These are phyloP conservation scores for Triglochin maritima DNA, from an alignment of 106 monocot species.

Conservation along the genomic window DNA sequence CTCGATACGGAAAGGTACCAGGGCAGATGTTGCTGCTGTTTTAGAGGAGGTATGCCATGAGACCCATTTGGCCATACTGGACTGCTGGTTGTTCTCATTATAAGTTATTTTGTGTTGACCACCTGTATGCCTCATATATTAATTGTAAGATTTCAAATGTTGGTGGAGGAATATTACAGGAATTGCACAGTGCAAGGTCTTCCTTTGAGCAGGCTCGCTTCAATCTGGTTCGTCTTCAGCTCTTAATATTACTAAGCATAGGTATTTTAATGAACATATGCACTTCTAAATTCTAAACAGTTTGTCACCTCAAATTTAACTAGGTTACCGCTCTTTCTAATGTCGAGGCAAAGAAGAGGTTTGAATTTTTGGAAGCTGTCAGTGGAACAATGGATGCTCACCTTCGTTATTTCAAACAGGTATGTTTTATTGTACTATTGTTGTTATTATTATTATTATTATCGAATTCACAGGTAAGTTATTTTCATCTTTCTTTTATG, in stretches of 20 bases:
- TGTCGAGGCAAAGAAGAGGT: slow-evolving; percentile 97
- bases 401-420: slow-evolving; percentile 99
- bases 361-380: slow-evolving; percentile 98
- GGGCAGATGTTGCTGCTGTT: slow-evolving; percentile 54
- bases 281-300: background rate
- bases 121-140: too few species aligned
- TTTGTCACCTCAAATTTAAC: background rate
- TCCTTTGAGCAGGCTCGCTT: slow-evolving; percentile 98
- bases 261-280: background rate
- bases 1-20: slow-evolving; percentile 83
- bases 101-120: too few species aligned
- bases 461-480: too few species aligned
- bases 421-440: slow-evolving; percentile 18
- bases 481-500: background rate
- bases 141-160: too few species aligned
- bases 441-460: too few species aligned
- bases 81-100: background rate
- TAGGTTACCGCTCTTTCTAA: slow-evolving; percentile 90
- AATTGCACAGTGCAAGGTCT: slow-evolving; percentile 82
- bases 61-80: background rate
- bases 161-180: slow-evolving; percentile 25
- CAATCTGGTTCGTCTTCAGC: slow-evolving; percentile 37
- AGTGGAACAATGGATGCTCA: slow-evolving; percentile 99
- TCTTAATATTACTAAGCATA: background rate
- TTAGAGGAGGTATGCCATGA: slow-evolving; percentile 78